phyloP scores from a whole-genome alignment of 2,329 filamentous ascomycete genomes.

The Trichophyton simii region DNA sequence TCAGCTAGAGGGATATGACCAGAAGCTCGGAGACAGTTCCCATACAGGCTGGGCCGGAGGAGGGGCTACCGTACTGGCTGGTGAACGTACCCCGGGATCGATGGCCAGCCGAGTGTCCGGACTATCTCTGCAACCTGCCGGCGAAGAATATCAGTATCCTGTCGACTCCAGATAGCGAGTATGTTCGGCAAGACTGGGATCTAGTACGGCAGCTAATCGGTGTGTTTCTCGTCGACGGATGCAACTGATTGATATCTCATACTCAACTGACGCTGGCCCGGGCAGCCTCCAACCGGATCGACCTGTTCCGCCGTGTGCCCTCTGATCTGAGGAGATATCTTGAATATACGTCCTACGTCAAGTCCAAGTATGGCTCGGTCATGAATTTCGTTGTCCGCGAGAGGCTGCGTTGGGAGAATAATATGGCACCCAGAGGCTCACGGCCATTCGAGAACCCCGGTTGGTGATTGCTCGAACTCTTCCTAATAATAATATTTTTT shows the following conservation, averaged over 20 bases:
- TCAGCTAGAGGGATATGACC: background rate
- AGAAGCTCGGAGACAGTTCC: background rate
- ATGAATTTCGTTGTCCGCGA: slow-evolving; percentile 44
- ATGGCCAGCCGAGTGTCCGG: slow-evolving; percentile 56
- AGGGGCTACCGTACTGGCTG: slow-evolving; percentile 61
- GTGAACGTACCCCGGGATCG: slow-evolving; percentile 57
- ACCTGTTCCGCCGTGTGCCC: slow-evolving; percentile 58
- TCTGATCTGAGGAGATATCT: slow-evolving; percentile 48
- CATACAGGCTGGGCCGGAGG: background rate
- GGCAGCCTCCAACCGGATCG: slow-evolving; percentile 53
- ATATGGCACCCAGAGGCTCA: slow-evolving; percentile 17
- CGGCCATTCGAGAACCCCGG: slow-evolving; percentile 32
- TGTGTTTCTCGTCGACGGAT: slow-evolving; percentile 15
- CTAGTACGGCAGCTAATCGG: slow-evolving; percentile 52
- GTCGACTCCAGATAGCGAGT: slow-evolving; percentile 55
- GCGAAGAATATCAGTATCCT: slow-evolving; percentile 61
- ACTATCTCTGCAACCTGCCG: slow-evolving; percentile 50
- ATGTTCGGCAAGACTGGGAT: slow-evolving; percentile 54
- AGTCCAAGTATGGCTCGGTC: slow-evolving; percentile 42
- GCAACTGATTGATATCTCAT: background rate
- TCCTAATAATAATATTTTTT: background rate
- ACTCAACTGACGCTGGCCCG: background rate
- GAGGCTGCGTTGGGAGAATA: slow-evolving; percentile 40
- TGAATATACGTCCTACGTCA: slow-evolving; percentile 44
- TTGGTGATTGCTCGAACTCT: slow-evolving; percentile 12